Conservation (phyloP, 2,329 filamentous ascomycete genomes). For the Nigrospora osmanthi region DNA sequence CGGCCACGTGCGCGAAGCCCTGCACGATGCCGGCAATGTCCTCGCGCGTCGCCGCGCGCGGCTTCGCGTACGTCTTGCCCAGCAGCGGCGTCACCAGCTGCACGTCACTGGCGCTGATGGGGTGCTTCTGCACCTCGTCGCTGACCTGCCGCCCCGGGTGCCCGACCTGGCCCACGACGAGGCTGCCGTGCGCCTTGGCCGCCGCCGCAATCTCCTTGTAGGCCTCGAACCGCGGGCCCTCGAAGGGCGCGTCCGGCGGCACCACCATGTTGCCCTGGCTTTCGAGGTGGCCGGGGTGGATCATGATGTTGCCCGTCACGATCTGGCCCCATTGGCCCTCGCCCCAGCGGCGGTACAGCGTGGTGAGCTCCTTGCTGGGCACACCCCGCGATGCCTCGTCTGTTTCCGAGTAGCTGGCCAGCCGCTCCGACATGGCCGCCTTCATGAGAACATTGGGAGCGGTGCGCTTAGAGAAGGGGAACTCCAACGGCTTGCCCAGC, state of each 20-base stretch:
- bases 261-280: slow-evolving; percentile 51
- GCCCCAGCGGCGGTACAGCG: slow-evolving; percentile 55
- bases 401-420: slow-evolving; percentile 52
- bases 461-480: slow-evolving; percentile 42
- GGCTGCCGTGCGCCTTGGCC: slow-evolving; percentile 48
- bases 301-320: slow-evolving; percentile 57
- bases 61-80: slow-evolving; percentile 31
- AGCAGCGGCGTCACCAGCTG: slow-evolving; percentile 17
- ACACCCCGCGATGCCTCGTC: slow-evolving; percentile 39
- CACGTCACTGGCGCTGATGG: slow-evolving; percentile 32
- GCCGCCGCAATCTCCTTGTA: slow-evolving; percentile 48
- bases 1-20: slow-evolving; percentile 29
- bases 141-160: slow-evolving; percentile 52
- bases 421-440: slow-evolving; percentile 57
- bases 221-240: slow-evolving; percentile 49
- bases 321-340: slow-evolving; percentile 48
- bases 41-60: slow-evolving; percentile 40
- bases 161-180: slow-evolving; percentile 54
- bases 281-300: slow-evolving; percentile 52
- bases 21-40: slow-evolving; percentile 52
- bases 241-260: slow-evolving; percentile 37
- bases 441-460: slow-evolving; percentile 62
- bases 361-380: slow-evolving; percentile 31
- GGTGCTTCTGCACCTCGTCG: slow-evolving; percentile 21
- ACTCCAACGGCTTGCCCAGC: slow-evolving; percentile 37